Base-by-base conservation (phyloP, 768 basidiomycete genomes). In the Russula sp. region DNA sequence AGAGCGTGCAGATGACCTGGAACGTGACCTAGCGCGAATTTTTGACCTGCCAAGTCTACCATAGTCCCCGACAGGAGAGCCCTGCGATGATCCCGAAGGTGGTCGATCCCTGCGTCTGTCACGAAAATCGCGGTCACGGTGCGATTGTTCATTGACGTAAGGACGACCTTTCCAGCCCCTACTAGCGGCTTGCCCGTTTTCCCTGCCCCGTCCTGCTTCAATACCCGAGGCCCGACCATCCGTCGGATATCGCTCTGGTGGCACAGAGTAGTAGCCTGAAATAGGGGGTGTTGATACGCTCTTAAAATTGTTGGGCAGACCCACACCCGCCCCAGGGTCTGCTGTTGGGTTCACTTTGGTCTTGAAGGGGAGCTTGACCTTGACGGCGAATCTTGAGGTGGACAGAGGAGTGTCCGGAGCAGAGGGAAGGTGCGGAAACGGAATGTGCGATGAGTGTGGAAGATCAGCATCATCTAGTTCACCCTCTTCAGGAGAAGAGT, bases 341-440 rank as follows among this genome's bases (percentile, higher is more conserved):
- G 58, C 34, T 35, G 52, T 25, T 39, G 35, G 34, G 41, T 63
- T 63, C n/a, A 20, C 51, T 56, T 74, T 73, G 76, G 80, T 70
- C 74, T 90, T 91, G 76, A 91, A 90, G 1, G 90, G 90, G 72
- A 88, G 90, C 9, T 86, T 82, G 25, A 88, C 79, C 69, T 81
- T 83, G 20, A 75, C 50, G 52, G 70, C 68, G 54, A 71, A 74
- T 67, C 70, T 82, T 73, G 66, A 64, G 20, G 64, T 68, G 22
- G 67, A 67, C 35, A 51, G 53, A 51, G 45, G 39, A 73, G 66
- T 25, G 70, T 72, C 71, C 54, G 65, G 56, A 43, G 70, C 70
- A 41, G 69, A 60, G 42, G 70, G 60, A 47, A 65, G 56, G 48
- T 51, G 59, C 25, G 67, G 51, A 18, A 57, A 58, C 46, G 67